phyloP scores from a whole-genome alignment of 139 green algal genomes.

The Picocystis salinarum region DNA sequence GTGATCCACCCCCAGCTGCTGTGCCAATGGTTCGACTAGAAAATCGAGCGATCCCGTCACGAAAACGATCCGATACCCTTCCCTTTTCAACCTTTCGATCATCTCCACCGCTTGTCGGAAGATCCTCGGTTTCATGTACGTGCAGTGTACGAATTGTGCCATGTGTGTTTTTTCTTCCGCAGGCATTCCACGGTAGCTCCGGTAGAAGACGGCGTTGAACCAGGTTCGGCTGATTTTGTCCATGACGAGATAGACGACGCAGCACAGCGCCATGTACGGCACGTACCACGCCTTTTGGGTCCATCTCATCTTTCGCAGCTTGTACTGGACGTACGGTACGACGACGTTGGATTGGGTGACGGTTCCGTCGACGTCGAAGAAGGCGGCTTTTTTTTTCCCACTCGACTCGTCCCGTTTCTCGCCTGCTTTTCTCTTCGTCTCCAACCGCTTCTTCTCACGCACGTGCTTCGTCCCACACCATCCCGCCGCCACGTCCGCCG shows the following conservation, averaged over 20 bases:
- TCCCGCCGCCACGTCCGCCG: no score
- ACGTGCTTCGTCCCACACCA: no score
- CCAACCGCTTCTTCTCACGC: conserved; percentile 7
- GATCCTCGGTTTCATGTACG: conserved; percentile 11
- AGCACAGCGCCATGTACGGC: conserved; percentile 10
- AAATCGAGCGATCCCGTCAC: conserved; percentile 20
- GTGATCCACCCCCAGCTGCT: conserved; percentile 1
- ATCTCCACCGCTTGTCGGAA: neutral
- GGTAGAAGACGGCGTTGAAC: conserved; percentile 17
- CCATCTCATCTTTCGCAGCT: conserved; percentile 2
- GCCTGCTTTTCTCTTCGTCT: no score
- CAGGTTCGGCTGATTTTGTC: conserved; percentile 8
- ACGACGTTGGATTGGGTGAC: conserved; percentile 17
- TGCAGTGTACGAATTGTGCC: conserved; percentile 10
- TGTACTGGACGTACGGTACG: conserved; percentile 1
- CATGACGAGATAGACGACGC: conserved; percentile 9
- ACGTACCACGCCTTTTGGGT: conserved; percentile 7
- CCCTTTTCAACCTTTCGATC: conserved; percentile 1
- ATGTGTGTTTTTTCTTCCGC: conserved; percentile 5
- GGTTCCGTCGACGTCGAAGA: conserved; percentile 23
- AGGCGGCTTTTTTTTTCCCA: conserved; percentile 6
- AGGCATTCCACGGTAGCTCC: conserved; percentile 5
- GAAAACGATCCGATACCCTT: conserved; percentile 14
- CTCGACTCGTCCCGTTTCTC: conserved; percentile 2
- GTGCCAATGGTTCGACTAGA: conserved; percentile 11